Evolutionary conservation across 2,329 filamentous ascomycete genomes (phyloP).

Genomic region (Alternaria sp.): DNA sequence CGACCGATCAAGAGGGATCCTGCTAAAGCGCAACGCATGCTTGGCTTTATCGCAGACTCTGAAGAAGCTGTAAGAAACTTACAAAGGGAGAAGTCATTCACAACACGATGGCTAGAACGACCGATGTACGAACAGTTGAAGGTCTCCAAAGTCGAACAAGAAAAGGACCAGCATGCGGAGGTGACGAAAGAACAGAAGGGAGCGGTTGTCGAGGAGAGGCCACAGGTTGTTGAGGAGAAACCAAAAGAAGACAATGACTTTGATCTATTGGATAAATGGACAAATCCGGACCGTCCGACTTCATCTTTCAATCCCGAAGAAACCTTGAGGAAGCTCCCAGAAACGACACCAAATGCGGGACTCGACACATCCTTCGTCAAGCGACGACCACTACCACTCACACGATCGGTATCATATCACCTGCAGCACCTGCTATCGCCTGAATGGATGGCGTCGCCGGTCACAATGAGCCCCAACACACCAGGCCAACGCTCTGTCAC

Average conservation of each 20-base stretch:
- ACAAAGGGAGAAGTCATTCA: constrained; percentile 36
- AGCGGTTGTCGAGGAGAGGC: neutral
- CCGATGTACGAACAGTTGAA: constrained; percentile 36
- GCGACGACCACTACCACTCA: constrained; percentile 26
- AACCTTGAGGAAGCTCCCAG: constrained; percentile 21
- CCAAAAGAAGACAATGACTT: constrained; percentile 18
- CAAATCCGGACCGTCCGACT: constrained; percentile 29
- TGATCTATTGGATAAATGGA: constrained; percentile 29
- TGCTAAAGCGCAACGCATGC: constrained; percentile 40
- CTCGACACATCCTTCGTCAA: constrained; percentile 29
- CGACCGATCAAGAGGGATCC: constrained; percentile 39
- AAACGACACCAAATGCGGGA: constrained; percentile 22
- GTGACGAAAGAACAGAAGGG: constrained; percentile 1
- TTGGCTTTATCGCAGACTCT: constrained; percentile 35
- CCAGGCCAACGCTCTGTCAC: constrained; percentile 27
- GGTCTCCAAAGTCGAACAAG: constrained; percentile 28
- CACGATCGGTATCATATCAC: constrained; percentile 34
- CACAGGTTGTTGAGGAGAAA: constrained; percentile 3
- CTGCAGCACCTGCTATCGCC: constrained; percentile 32
- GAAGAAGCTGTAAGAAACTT: constrained; percentile 29
- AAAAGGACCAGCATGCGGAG: constrained; percentile 6
- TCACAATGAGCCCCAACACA: constrained; percentile 29
- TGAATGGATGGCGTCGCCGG: constrained; percentile 35
- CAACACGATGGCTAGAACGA: constrained; percentile 41
- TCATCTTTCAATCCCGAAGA: constrained; percentile 28